A percentile compares a stretch with the other conserved stretches of the same genome.
Evolutionary conservation across 2,329 filamentous ascomycete genomes (phyloP).

Genomic region (Colletotrichum cordylinicola): DNA sequence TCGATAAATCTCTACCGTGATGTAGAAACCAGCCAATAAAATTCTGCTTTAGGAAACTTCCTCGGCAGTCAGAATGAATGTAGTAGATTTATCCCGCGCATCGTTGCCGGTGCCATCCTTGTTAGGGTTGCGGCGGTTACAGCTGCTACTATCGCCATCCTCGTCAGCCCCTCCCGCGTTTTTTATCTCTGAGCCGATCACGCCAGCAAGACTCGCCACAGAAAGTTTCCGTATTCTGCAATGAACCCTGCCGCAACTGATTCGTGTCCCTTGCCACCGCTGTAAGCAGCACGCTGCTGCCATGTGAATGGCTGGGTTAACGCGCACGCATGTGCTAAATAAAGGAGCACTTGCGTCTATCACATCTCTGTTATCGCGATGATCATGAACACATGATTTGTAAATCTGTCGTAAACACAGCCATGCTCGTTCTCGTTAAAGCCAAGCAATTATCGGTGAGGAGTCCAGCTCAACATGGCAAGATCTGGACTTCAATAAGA

Average conservation of each 20-base stretch:
- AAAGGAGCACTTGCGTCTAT: neutral
- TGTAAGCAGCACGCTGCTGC: neutral
- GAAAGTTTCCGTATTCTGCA: neutral
- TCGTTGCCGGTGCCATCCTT: neutral
- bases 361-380: neutral
- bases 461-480: neutral
- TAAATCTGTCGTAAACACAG: neutral
- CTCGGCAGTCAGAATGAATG: neutral
- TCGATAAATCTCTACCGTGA: neutral
- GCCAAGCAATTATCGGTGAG: neutral
- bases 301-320: neutral
- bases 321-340: neutral
- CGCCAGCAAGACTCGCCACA: neutral
- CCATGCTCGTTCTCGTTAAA: neutral
- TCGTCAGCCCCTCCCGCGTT: neutral
- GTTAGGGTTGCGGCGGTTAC: neutral
- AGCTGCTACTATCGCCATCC: neutral
- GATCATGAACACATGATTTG: neutral
- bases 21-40: neutral
- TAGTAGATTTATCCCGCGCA: neutral
- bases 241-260: neutral
- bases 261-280: neutral
- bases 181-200: neutral
- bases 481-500: neutral
- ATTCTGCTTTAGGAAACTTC: neutral